Evolutionary conservation across 2,329 filamentous ascomycete species (phyloP), one percentile per base, ranked within the genome.

Genomic region (Fusarium sp.): DNA sequence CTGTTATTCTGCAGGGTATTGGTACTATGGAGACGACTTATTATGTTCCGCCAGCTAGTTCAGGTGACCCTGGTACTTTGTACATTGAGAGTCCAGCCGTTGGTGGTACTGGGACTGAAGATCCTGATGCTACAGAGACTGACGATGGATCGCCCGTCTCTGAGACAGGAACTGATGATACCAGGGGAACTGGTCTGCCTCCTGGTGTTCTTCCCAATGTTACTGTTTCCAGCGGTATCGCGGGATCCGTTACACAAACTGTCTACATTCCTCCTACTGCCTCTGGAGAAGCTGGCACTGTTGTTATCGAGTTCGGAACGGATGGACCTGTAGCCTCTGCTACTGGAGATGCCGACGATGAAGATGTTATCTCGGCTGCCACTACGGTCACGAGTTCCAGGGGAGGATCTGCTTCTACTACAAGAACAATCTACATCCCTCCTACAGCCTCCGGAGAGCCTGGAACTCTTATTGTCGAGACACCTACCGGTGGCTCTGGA

Each of bases 191-290:
- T 16, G 3, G 4, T 2, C 50, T 45, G 1, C 37, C 50, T 4
- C 7, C 50, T 23, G 37, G 27, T 4, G 16, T 54, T 7, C 16
- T 45, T 3, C 50, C 51, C 3, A 34, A 59, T 7, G 45, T 66
- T 7, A 66, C 55, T 4, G 8, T 50, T 0, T 51, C 34, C 2
- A 66, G 55, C 3, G 55, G 60, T 6, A 40, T 47, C 1, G n/a
- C 48, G 14, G 63, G 55, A 3, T 50, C 60, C 8, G 40, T 27
- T 3, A 54, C 43, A 1, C 30, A 43, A 5, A 66, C 55, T 11
- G 20, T 59, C 4, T 66, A 66, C 14, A 18, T 65, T 4, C 40
- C 49, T 8, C 60, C 63, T 7, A 42, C 63, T 4, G 43, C 45
- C 6, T 53, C 59, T 4, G 59, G 47, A 2, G 59, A 60, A 14